A percentile compares a stretch with the other conserved stretches of the same genome.
Evolutionary conservation across 345 rosid genomes (phyloP).

Genomic region (Passiflora organensis): DNA sequence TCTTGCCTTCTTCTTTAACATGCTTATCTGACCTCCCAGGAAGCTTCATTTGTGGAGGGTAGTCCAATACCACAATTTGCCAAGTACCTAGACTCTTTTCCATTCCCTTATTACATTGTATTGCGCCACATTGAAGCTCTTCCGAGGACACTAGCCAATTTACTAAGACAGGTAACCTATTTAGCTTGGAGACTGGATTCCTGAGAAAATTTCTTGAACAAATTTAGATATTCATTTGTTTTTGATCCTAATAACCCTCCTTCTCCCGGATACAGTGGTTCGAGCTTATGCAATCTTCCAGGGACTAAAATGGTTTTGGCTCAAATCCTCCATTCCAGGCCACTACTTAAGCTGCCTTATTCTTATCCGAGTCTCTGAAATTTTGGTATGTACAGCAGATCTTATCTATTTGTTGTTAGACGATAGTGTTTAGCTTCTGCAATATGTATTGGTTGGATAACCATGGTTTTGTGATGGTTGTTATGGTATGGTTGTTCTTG

Average conservation of each 20-base stretch:
- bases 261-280: slow-evolving; percentile 59
- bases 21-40: slow-evolving; percentile 35
- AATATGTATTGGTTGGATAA: too few relatives aligned
- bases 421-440: too few relatives aligned
- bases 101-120: slow-evolving; percentile 81
- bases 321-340: slow-evolving; percentile 30
- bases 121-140: slow-evolving; percentile 76
- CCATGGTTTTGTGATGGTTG: too few relatives aligned
- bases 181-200: too few relatives aligned
- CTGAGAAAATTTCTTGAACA: neutral
- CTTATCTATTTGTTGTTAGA: too few relatives aligned
- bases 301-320: slow-evolving; percentile 30
- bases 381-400: slow-evolving; percentile 40
- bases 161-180: slow-evolving; percentile 74
- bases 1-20: neutral
- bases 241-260: neutral
- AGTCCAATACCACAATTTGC: slow-evolving; percentile 27
- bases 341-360: slow-evolving; percentile 42
- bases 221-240: neutral
- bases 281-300: slow-evolving; percentile 74
- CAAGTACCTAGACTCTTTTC: slow-evolving; percentile 77
- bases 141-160: slow-evolving; percentile 77
- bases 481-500: too few relatives aligned
- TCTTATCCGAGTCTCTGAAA: slow-evolving; percentile 43
- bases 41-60: slow-evolving; percentile 34